Evolutionary conservation across 179 eudicot species (phyloP), one percentile per base, ranked within the genome.

Genomic region (Beta corolliflora): DNA sequence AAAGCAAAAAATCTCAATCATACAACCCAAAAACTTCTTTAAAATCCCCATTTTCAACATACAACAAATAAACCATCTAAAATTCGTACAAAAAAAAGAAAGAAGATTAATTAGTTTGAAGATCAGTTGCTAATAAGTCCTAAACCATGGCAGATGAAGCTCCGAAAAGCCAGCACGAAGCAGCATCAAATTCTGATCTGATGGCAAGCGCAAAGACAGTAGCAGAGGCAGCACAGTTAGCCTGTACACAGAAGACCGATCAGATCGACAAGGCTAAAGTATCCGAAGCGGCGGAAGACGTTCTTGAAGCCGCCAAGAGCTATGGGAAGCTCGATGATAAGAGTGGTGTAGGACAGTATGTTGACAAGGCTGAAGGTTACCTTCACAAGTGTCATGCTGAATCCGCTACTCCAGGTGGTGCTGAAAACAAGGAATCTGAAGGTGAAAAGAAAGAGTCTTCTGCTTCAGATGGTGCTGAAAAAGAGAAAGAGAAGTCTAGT

Each of bases 231-330:
- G 91, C 90, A 5, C 82, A 86, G 76, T 59, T 81, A 70, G 81
- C 69, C 15, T 80, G 77, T 25, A 23, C 71, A 2, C 67, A 85
- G 74, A 77, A 79, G 15, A 82, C 77, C 0, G 76, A 75, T 59
- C 71, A 82, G 82, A 46, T 77, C 1, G 90, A 91, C 80, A 88
- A 87, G 79, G 80, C 72, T 10, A 84, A 84, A 80, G 88, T 81
- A 8, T 86, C 94, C 1, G 91, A 82, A 5, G 94, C 94, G 0
- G 89, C 92, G 0, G 90, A 89, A 4, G 88, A 90, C 41, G 68
- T 91, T 44, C 85, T 91, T 52, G 81, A 82, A 23, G 91, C 89
- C 1, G 89, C 89, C 19, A 48, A 80, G 23, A 83, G 64, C 0
- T 25, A 25, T 25, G 29, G 29, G 29, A 25, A 25, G 29, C 29